These are phyloP conservation scores for Paramecium sexaurelia DNA, from an alignment of 73 alveolate genomes.

Conservation along the genomic window DNA sequence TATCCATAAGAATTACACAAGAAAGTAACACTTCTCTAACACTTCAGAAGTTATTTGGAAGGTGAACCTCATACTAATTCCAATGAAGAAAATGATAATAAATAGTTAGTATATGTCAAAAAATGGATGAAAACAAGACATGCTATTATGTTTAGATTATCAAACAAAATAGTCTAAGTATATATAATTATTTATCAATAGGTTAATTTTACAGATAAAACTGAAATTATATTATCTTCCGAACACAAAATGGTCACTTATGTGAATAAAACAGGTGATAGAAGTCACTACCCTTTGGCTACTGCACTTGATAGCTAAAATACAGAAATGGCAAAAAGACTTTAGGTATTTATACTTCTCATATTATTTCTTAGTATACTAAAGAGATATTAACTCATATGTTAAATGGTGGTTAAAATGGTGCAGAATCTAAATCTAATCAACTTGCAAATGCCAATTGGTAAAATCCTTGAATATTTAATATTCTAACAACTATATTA, in stretches of 20 bases:
- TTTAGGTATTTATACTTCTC: neutral
- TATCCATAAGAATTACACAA: conserved; percentile 65
- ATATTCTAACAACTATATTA: neutral
- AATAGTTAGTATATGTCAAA: conserved; percentile 82
- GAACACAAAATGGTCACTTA: conserved; percentile 95
- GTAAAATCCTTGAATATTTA: neutral
- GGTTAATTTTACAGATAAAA: conserved; percentile 95
- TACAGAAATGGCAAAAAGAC: conserved; percentile 88
- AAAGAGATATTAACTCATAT: conserved; percentile 93
- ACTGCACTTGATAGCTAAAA: conserved; percentile 93
- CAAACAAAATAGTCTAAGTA: conserved; percentile 94
- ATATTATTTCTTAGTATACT: conserved; percentile 74
- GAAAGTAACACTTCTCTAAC: conserved; percentile 69
- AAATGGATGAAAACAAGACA: conserved; percentile 97
- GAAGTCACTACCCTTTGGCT: conserved; percentile 86
- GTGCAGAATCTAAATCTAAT: neutral
- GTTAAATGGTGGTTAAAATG: conserved; percentile 68
- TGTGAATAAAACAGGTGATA: conserved; percentile 95
- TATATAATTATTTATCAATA: neutral
- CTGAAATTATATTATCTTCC: conserved; percentile 92
- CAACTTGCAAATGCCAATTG: neutral
- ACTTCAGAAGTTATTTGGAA: conserved; percentile 71
- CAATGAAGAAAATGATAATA: conserved; percentile 32
- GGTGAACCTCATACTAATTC: conserved; percentile 1
- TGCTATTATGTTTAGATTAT: conserved; percentile 96